Conservation (phyloP, 345 rosid species). For the Mallotus nudiflorus region DNA sequence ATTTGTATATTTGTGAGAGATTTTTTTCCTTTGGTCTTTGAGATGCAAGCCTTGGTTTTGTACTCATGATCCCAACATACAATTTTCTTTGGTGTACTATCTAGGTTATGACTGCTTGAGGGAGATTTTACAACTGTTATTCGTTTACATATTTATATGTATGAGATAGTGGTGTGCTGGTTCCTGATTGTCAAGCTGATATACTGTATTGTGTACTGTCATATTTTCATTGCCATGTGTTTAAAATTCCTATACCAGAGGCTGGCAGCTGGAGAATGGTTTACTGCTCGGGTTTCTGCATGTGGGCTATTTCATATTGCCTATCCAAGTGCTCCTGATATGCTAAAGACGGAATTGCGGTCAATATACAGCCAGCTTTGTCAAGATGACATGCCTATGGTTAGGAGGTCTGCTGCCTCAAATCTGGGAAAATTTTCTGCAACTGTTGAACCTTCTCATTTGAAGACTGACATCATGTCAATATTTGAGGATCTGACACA, state of each 20-base stretch:
- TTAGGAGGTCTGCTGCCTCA: conserved; percentile 93
- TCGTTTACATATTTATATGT: background rate
- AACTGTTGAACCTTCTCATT: conserved; percentile 80
- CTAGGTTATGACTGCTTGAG: too few species aligned
- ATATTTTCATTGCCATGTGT: background rate
- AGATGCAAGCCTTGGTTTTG: too few species aligned
- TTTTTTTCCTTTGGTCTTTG: background rate
- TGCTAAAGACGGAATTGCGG: conserved; percentile 69
- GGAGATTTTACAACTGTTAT: too few species aligned
- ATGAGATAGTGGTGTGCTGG: too few species aligned
- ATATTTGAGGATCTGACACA: conserved; percentile 97
- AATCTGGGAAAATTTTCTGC: conserved; percentile 97
- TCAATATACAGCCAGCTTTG: conserved; percentile 72
- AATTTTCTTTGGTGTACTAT: too few species aligned
- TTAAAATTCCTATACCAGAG: conserved; percentile 45
- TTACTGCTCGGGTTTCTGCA: conserved; percentile 90
- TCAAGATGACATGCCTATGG: conserved; percentile 99
- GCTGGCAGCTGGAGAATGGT: conserved; percentile 97
- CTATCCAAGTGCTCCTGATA: conserved; percentile 83
- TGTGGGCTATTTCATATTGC: conserved; percentile 94
- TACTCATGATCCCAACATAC: too few species aligned
- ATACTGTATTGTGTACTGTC: background rate
- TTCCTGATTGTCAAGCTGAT: too few species aligned
- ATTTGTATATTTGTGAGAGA: background rate
- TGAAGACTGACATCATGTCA: conserved; percentile 82